Evolutionary conservation across 202 grass and related monocot genomes (phyloP).

Genomic region (Cymbopogon flexuosus): DNA sequence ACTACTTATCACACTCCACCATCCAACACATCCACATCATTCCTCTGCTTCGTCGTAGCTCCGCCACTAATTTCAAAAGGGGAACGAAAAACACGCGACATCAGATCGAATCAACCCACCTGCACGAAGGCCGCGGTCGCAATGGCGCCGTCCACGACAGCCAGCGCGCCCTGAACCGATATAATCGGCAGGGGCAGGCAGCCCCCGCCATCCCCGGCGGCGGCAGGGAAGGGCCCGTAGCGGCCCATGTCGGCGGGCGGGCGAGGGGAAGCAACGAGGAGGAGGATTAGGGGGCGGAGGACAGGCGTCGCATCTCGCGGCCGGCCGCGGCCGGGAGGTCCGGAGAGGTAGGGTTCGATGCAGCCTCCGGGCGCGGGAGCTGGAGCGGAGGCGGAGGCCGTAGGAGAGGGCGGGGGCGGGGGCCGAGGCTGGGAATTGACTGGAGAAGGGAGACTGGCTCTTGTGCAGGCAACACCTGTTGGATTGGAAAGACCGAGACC

Average conservation of each 20-base stretch:
- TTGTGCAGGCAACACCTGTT: conserved; percentile 38
- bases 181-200: conserved; percentile 62
- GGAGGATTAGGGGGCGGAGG: conserved; percentile 21
- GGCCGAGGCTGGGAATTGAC: conserved; percentile 22
- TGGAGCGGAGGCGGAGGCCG: not conserved
- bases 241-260: conserved; percentile 34
- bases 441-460: conserved; percentile 10
- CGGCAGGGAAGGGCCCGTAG: conserved; percentile 8
- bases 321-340: not conserved
- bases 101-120: conserved; percentile 40
- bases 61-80: not conserved
- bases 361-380: not conserved
- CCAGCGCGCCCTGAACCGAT: conserved; percentile 47
- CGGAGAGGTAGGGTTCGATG: conserved; percentile 32
- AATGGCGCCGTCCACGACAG: conserved; percentile 55
- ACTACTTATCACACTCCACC: not conserved
- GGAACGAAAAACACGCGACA: not conserved
- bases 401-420: not conserved
- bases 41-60: not conserved
- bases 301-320: conserved; percentile 32
- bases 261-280: not conserved
- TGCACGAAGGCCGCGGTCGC: conserved; percentile 65
- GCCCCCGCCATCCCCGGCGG: conserved; percentile 35
- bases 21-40: not conserved
- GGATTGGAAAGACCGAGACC: conserved; percentile 43